Percentiles rank a stretch among this genome's conserved stretches.
phyloP scores from a whole-genome alignment of 2,329 filamentous ascomycete genomes.

The Cucurbitaria berberidis region DNA sequence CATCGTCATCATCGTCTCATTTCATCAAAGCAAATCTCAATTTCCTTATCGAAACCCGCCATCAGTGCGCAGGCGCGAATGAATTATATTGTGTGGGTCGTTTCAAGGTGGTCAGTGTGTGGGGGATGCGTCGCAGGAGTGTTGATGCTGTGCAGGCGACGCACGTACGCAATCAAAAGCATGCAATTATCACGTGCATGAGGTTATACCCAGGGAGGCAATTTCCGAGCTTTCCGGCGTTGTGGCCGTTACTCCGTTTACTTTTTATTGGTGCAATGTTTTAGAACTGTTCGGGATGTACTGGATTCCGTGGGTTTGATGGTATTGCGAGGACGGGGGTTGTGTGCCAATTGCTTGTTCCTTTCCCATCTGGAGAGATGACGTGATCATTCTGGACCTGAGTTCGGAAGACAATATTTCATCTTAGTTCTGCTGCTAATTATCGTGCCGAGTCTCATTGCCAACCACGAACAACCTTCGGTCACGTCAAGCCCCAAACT shows the following conservation, averaged over 20 bases:
- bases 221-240: slow-evolving; percentile 22
- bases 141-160: neutral
- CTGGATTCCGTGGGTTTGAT: slow-evolving; percentile 14
- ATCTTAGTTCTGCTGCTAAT: no score
- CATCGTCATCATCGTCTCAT: slow-evolving; percentile 11
- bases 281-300: slow-evolving; percentile 9
- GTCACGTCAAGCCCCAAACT: no score
- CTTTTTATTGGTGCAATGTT: slow-evolving; percentile 10
- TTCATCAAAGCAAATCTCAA: slow-evolving; percentile 5
- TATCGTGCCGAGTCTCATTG: no score
- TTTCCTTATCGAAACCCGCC: slow-evolving; percentile 14
- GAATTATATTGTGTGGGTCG: slow-evolving; percentile 2
- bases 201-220: slow-evolving; percentile 19
- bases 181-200: slow-evolving; percentile 16
- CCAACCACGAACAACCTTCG: no score
- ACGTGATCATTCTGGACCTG: no score
- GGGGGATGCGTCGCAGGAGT: neutral
- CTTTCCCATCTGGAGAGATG: no score
- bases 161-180: slow-evolving; percentile 2
- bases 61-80: slow-evolving; percentile 25
- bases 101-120: slow-evolving; percentile 9
- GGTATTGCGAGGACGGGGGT: slow-evolving; percentile 22
- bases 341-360: no score
- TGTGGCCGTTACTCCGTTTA: slow-evolving; percentile 2
- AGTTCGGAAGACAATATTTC: neutral